Conservation (phyloP, 768 basidiomycete genomes). For the Nidula microcarpa region DNA sequence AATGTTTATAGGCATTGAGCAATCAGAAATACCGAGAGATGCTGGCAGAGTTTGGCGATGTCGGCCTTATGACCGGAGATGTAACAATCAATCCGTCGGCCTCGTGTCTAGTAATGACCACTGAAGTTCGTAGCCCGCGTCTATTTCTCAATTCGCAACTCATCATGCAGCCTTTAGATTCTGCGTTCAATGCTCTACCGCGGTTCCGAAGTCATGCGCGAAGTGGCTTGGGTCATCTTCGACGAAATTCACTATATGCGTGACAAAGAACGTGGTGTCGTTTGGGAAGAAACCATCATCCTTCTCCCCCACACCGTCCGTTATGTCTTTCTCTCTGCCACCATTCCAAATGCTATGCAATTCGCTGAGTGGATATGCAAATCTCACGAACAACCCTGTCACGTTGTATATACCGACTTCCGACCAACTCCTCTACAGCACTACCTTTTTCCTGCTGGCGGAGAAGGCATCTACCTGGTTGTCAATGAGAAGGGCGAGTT, state of each 20-base stretch:
- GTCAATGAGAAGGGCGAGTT: conserved; percentile 99
- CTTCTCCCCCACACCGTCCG: conserved; percentile 93
- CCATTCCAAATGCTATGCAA: conserved; percentile 99
- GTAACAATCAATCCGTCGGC: conserved; percentile 98
- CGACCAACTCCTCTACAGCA: conserved; percentile 97
- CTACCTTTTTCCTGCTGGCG: conserved; percentile 95
- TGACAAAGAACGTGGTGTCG: conserved; percentile 97
- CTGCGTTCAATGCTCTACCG: conserved; percentile 97
- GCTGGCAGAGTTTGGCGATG: conserved; percentile 95
- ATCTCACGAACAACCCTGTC: conserved; percentile 96
- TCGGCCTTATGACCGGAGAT: conserved; percentile 99
- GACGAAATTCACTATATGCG: conserved; percentile 99
- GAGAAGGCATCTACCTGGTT: conserved; percentile 95
- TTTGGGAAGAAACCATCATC: conserved; percentile 99
- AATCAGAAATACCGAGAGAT: conserved; percentile 99
- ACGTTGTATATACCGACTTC: conserved; percentile 99
- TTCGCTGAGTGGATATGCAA: conserved; percentile 99
- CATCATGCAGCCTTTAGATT: conserved; percentile 56
- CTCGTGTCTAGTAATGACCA: conserved; percentile 98
- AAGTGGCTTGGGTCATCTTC: conserved; percentile 99
- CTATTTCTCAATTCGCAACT: neutral
- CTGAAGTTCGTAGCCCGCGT: conserved; percentile 63
- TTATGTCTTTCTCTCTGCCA: conserved; percentile 98
- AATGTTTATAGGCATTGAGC: conserved; percentile 74
- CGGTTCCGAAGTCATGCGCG: conserved; percentile 98